Conservation (phyloP, 768 basidiomycete genomes). For the Tricholoma saponaceum region DNA sequence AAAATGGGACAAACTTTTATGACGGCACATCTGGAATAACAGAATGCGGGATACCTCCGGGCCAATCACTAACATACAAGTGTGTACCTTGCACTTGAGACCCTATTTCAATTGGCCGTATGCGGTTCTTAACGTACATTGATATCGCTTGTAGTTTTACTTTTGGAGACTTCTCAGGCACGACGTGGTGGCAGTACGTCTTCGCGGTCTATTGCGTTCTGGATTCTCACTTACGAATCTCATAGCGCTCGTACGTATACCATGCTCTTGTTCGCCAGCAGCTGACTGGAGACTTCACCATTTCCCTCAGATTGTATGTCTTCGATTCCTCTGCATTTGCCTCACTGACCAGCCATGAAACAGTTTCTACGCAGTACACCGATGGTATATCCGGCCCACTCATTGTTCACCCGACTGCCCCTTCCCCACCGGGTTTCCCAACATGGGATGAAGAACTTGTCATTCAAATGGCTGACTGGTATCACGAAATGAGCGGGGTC, state of each 20-base stretch:
- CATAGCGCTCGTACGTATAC: background rate
- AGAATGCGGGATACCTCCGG: background rate
- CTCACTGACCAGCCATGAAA: background rate
- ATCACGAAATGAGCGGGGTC: background rate
- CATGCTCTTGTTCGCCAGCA: background rate
- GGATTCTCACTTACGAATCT: background rate
- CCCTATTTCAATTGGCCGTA: no score
- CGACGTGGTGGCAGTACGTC: background rate
- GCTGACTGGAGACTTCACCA: background rate
- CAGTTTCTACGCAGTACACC: background rate
- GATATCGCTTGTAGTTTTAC: no score
- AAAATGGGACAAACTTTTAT: background rate
- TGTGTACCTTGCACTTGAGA: no score
- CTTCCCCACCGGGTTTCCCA: background rate
- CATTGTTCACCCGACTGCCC: background rate
- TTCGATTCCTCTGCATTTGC: background rate
- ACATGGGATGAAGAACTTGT: background rate
- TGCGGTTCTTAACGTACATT: no score
- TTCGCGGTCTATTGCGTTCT: background rate
- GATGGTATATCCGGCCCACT: background rate
- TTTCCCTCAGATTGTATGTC: background rate
- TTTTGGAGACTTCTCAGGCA: background rate
- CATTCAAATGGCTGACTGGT: background rate
- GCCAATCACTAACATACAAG: background rate
- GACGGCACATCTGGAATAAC: background rate